Evolutionary conservation across 148 eudicot species (phyloP).

Genomic region (Chenopodium suecicum): DNA sequence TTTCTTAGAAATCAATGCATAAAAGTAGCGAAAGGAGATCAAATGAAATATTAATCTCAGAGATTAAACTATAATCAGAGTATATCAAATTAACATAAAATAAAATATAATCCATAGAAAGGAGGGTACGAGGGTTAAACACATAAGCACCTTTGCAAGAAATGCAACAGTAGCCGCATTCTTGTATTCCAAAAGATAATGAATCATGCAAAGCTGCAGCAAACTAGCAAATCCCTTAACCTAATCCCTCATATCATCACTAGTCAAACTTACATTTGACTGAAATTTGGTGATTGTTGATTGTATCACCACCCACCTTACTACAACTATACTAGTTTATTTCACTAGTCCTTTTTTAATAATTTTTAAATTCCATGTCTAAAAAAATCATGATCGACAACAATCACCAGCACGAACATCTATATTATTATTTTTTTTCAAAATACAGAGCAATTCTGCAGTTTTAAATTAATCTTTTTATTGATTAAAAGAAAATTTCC

Average conservation of each 20-base stretch:
- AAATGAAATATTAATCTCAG: no score
- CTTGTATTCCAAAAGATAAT: background rate
- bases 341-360: background rate
- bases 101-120: no score
- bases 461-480: no score
- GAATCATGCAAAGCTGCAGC: background rate
- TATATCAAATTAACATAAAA: no score
- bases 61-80: no score
- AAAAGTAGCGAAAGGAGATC: no score
- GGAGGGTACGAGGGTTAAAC: background rate
- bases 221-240: background rate
- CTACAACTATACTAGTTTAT: background rate
- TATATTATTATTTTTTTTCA: background rate
- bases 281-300: background rate
- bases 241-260: background rate
- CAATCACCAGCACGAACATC: conserved; percentile 2
- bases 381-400: background rate
- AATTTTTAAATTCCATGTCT: background rate
- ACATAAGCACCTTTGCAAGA: background rate
- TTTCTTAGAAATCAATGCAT: no score
- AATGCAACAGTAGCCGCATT: conserved; percentile 3
- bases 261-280: conserved; percentile 8
- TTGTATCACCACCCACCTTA: background rate
- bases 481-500: no score
- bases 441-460: background rate